A percentile compares a stretch with the other conserved stretches of the same genome.
These are phyloP conservation scores for Bruguiera parviflora DNA, from an alignment of 345 rosid genomes.

Conservation along the genomic window DNA sequence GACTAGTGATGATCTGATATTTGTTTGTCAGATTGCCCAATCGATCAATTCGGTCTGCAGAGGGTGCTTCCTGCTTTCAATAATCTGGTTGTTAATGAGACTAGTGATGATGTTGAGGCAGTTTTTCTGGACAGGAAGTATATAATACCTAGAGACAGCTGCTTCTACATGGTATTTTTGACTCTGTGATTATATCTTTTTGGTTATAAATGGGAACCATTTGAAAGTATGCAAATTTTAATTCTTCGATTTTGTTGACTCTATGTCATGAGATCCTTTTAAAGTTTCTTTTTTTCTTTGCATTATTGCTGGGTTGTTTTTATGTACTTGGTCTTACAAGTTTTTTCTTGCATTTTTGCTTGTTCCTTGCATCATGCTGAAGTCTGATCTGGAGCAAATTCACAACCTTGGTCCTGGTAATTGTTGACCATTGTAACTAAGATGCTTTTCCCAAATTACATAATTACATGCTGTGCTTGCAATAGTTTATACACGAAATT, in stretches of 20 bases:
- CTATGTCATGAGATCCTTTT: not conserved
- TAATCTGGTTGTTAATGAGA: constrained; percentile 54
- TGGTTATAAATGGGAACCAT: not conserved
- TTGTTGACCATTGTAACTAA: constrained; percentile 9
- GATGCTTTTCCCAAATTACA: not conserved
- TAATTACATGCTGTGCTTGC: constrained; percentile 3
- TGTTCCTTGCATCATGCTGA: constrained; percentile 24
- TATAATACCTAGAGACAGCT: constrained; percentile 57
- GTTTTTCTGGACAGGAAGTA: constrained; percentile 47
- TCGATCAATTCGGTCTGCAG: constrained; percentile 22
- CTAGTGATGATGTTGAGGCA: constrained; percentile 56
- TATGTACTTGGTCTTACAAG: constrained; percentile 14
- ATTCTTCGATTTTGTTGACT: not conserved
- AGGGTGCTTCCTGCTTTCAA: constrained; percentile 51
- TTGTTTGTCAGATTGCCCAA: constrained; percentile 27
- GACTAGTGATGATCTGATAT: not conserved
- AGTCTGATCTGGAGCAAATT: constrained; percentile 84
- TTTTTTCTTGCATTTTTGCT: constrained; percentile 18
- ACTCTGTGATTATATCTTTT: not conserved
- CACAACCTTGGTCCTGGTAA: constrained; percentile 81
- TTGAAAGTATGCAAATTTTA: not conserved
- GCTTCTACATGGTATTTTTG: constrained; percentile 74
- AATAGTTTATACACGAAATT: not conserved
- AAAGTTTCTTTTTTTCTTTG: not conserved
- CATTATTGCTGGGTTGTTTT: not conserved